Percentiles rank a stretch among this genome's conserved stretches.
Conservation (phyloP, 441 rosid species). For the Adansonia madagascariensis region DNA sequence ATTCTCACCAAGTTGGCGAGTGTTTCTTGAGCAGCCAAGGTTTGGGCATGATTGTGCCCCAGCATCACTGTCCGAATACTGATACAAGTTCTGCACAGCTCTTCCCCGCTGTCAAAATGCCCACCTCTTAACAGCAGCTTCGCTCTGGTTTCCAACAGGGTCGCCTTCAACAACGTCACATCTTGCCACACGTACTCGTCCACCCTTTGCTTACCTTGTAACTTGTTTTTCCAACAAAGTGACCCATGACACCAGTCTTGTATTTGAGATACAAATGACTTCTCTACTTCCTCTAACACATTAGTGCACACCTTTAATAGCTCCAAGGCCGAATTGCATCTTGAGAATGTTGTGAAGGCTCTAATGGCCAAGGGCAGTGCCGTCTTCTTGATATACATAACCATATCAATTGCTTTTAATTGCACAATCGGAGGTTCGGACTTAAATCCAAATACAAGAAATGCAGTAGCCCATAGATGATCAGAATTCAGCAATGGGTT, state of each 20-base stretch:
- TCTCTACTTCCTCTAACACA: slow-evolving; percentile 88
- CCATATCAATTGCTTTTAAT: slow-evolving; percentile 75
- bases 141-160: slow-evolving; percentile 82
- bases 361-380: slow-evolving; percentile 84
- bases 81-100: slow-evolving; percentile 76
- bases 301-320: slow-evolving; percentile 87
- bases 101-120: slow-evolving; percentile 83
- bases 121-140: slow-evolving; percentile 87
- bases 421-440: slow-evolving; percentile 81
- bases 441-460: slow-evolving; percentile 88
- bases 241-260: slow-evolving; percentile 86
- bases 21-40: slow-evolving; percentile 92
- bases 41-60: slow-evolving; percentile 79
- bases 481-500: slow-evolving; percentile 58
- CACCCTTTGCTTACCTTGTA: slow-evolving; percentile 55
- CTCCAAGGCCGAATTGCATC: slow-evolving; percentile 87
- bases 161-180: slow-evolving; percentile 81
- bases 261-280: slow-evolving; percentile 82
- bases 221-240: slow-evolving; percentile 81
- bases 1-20: slow-evolving; percentile 82
- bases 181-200: slow-evolving; percentile 95
- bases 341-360: slow-evolving; percentile 78
- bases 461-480: slow-evolving; percentile 90
- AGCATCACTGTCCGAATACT: slow-evolving; percentile 94
- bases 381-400: slow-evolving; percentile 76